phyloP scores from a whole-genome alignment of 2,329 filamentous ascomycete species.

The Oidium heveae region DNA sequence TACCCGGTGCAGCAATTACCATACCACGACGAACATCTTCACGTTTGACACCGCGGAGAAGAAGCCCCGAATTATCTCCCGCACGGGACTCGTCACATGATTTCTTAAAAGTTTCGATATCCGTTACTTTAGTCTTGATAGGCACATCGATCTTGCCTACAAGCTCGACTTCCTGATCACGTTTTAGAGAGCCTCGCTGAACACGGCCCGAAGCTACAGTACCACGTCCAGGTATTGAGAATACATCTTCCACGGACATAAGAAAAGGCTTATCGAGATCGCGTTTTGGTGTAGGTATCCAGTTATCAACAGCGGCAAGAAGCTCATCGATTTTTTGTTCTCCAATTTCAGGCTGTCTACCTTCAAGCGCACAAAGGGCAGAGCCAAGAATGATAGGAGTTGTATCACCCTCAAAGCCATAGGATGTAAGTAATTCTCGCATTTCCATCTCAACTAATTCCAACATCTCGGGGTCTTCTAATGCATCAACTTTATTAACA shows the following conservation, averaged over 20 bases:
- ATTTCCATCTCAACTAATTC: conserved; percentile 99
- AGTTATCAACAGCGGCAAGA: conserved; percentile 66
- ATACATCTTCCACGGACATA: conserved; percentile 90
- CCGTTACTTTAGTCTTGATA: conserved; percentile 98
- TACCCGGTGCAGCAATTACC: conserved; percentile 68
- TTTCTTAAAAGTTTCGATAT: conserved; percentile 99
- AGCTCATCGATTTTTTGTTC: conserved; percentile 74
- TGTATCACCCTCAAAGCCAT: conserved; percentile 94
- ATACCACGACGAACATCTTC: conserved; percentile 90
- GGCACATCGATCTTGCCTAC: conserved; percentile 59
- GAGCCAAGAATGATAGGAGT: conserved; percentile 95
- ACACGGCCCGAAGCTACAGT: conserved; percentile 94
- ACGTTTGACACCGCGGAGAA: conserved; percentile 85
- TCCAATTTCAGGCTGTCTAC: conserved; percentile 69
- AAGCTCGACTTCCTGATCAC: conserved; percentile 81
- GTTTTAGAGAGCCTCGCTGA: conserved; percentile 84
- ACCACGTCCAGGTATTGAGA: conserved; percentile 78
- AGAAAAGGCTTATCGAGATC: conserved; percentile 96
- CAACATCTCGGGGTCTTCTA: conserved; percentile 98
- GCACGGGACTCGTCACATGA: conserved; percentile 89
- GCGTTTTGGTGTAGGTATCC: conserved; percentile 90
- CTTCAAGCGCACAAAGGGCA: conserved; percentile 79
- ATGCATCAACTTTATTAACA: conserved; percentile 96
- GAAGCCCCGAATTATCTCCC: conserved; percentile 92
- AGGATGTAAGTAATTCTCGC: conserved; percentile 78